These are phyloP conservation scores for Rhodomyrtus psidioides DNA, from an alignment of 441 rosid genomes.

Conservation along the genomic window DNA sequence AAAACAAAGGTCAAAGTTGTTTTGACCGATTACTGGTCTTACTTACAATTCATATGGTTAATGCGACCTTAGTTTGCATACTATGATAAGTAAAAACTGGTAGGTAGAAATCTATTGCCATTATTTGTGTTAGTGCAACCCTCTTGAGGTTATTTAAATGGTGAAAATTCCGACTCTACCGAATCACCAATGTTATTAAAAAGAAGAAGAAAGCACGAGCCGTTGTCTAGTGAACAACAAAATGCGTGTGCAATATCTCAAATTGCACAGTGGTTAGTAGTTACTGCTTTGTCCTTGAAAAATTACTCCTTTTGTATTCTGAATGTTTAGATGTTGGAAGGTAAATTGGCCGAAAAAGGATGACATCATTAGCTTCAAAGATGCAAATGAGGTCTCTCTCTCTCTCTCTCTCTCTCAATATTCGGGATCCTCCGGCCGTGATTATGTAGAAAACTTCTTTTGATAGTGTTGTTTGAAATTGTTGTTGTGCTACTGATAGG, in stretches of 20 bases:
- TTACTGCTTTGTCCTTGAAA: not conserved
- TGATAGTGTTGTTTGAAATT: not conserved
- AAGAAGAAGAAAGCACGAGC: not conserved
- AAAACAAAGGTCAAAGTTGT: slow-evolving; percentile 19
- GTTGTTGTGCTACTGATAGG: not conserved
- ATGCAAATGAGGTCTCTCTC: slow-evolving; percentile 33
- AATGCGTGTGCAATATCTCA: not conserved
- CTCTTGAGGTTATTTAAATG: not conserved
- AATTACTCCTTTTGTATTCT: not conserved
- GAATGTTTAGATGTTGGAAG: slow-evolving; percentile 17
- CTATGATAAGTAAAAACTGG: not conserved
- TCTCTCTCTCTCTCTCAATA: not conserved
- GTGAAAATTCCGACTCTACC: not conserved
- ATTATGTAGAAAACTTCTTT: not conserved
- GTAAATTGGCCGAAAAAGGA: slow-evolving; percentile 25
- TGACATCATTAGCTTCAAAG: slow-evolving; percentile 8
- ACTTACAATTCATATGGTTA: not conserved
- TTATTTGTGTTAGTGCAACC: not conserved
- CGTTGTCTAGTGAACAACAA: not conserved
- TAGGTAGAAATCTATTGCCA: not conserved
- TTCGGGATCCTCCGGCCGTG: not conserved
- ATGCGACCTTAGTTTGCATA: not conserved
- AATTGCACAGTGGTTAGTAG: not conserved
- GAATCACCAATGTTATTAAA: not conserved
- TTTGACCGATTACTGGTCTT: not conserved